These are phyloP conservation scores for Salvia miltiorrhiza DNA, from an alignment of 257 asterid genomes.

Conservation along the genomic window DNA sequence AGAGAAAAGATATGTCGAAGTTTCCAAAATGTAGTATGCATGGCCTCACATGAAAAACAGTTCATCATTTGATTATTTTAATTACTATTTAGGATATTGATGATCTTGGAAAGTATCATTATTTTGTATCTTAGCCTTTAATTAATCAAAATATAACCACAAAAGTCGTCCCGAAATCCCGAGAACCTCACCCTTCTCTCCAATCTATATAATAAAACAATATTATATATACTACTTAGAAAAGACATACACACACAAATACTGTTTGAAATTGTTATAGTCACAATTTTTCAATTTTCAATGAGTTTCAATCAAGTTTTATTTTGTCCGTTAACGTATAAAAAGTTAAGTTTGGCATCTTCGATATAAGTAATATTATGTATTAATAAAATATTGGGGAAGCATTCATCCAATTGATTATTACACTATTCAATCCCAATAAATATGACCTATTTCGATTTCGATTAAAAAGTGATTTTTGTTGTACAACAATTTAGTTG, in stretches of 20 bases:
- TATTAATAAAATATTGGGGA: too few species aligned
- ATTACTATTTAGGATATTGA: neutral
- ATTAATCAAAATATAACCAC: constrained; percentile 14
- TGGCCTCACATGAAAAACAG: constrained; percentile 20
- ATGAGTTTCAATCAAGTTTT: too few species aligned
- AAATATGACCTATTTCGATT: too few species aligned
- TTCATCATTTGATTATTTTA: neutral
- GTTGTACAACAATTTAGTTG: too few species aligned
- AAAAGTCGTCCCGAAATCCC: constrained; percentile 44
- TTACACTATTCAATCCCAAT: too few species aligned
- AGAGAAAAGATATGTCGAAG: neutral
- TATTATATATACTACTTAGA: neutral
- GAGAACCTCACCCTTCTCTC: constrained; percentile 20
- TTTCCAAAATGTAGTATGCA: neutral
- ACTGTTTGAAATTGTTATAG: neutral
- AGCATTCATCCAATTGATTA: too few species aligned
- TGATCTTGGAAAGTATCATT: constrained; percentile 26
- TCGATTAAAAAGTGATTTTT: too few species aligned
- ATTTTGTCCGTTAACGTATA: too few species aligned
- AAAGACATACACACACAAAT: neutral
- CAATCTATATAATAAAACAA: constrained; percentile 6
- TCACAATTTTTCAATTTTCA: neutral
- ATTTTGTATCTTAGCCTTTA: constrained; percentile 22
- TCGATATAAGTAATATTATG: too few species aligned
- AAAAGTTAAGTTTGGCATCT: too few species aligned